Base-by-base conservation (phyloP, 2,329 filamentous ascomycete genomes). In the Tolypocladium endophyticum region DNA sequence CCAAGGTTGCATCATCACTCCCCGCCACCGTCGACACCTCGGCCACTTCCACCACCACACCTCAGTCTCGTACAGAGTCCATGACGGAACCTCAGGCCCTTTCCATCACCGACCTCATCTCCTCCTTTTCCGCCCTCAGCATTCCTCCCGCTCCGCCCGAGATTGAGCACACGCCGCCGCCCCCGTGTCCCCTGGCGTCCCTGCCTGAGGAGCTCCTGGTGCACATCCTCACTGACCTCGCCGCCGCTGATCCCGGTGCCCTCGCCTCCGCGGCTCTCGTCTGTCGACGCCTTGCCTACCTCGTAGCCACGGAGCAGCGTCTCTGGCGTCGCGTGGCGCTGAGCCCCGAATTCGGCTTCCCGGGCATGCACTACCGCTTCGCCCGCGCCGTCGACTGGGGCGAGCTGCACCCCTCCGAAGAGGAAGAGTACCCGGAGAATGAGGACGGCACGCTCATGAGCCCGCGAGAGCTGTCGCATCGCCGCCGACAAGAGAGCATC, bases 121-220 rank as follows among this genome's bases (percentile, higher is more conserved):
- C 84, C 30, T 87, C 87, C 59, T 97, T 96, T 72, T 81, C 90
- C 11, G 71, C 76, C 33, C 76, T 93, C 5, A 79, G 81, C 7
- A 93, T 97, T 59, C 79, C 86, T 58, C 81, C 83, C 0, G 82
- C 83, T 1, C 81, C 85, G 4, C 86, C 91, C 0, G 76, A 84
- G 0, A 84, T 92, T 23, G 88, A 95, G 67, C 86, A 86, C 23
- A 87, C 85, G 45, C 83, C 86, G 0, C 74, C 84, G n/a, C 87
- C 86, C 6, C 87, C 88, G n/a, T 96, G 91, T 67, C 90, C 89
- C 0, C 86, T 99, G 39, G 80, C 89, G 12, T 76, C 77, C 4
- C 76, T 97, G 0, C 94, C 94, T 0, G 86, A 91, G 45, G 94
- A 99, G 72, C 86, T 97, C 6, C 78, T 97, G 18, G 79, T 89